These are phyloP conservation scores for Calonectria henricotiae DNA, from an alignment of 2,329 filamentous ascomycete genomes.

Conservation along the genomic window DNA sequence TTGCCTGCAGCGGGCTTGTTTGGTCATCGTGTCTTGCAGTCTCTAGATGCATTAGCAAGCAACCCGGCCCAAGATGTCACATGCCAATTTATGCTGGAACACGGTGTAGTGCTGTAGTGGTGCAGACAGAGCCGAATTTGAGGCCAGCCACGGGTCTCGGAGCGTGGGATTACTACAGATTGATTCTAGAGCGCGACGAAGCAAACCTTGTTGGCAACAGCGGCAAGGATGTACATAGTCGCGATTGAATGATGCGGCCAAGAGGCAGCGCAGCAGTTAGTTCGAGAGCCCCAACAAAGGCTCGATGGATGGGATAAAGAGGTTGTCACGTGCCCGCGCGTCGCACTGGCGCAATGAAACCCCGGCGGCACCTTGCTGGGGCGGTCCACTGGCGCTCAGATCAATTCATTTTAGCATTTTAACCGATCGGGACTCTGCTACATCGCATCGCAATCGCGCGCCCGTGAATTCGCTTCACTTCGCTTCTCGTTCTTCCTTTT, in stretches of 20 bases:
- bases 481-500: slow-evolving; percentile 27
- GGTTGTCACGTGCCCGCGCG: slow-evolving; percentile 54
- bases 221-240: neutral
- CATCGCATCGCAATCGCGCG: neutral
- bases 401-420: slow-evolving; percentile 41
- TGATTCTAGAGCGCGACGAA: neutral
- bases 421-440: slow-evolving; percentile 29
- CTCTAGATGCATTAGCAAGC: slow-evolving; percentile 14
- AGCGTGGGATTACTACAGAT: neutral
- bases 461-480: neutral
- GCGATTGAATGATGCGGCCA: neutral
- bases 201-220: neutral
- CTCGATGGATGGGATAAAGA: neutral
- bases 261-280: too few species aligned
- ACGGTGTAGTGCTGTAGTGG: slow-evolving; percentile 17
- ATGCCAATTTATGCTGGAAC: slow-evolving; percentile 25
- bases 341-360: slow-evolving; percentile 42
- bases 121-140: neutral
- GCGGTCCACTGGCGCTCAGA: slow-evolving; percentile 29
- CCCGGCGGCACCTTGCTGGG: slow-evolving; percentile 3
- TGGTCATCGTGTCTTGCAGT: neutral
- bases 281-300: neutral
- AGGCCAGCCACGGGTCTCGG: slow-evolving; percentile 7
- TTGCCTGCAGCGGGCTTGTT: neutral
- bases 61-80: neutral